Percentiles rank a stretch among this genome's conserved stretches.
Evolutionary conservation across 225 moss, liverwort and hornwort species (phyloP).

Genomic region (Sphagnum contortum): DNA sequence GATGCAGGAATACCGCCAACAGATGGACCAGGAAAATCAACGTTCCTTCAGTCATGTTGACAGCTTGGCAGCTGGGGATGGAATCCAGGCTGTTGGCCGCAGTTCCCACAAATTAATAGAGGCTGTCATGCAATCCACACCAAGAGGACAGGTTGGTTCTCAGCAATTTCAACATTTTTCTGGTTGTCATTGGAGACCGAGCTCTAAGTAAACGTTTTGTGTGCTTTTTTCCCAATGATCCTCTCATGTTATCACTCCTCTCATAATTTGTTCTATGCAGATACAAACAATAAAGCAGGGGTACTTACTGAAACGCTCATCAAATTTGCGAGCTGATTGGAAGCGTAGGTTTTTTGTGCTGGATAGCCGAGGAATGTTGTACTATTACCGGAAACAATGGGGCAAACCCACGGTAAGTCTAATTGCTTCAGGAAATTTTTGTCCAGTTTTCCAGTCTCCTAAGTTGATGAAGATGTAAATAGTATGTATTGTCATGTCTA

Average conservation of each 20-base stretch:
- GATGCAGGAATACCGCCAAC: slow-evolving; percentile 91
- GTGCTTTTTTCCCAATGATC: too few relatives aligned
- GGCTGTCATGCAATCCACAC: slow-evolving; percentile 98
- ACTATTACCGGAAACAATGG: slow-evolving; percentile 95
- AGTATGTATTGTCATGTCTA: too few relatives aligned
- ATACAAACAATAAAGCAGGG: slow-evolving; percentile 97
- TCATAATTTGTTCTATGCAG: slow-evolving; percentile 6
- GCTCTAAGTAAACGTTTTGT: too few relatives aligned
- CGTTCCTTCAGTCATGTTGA: slow-evolving; percentile 64
- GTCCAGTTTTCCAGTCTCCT: too few relatives aligned
- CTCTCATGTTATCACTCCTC: too few relatives aligned
- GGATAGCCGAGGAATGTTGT: slow-evolving; percentile 87
- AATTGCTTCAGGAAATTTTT: too few relatives aligned
- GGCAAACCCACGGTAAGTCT: slow-evolving; percentile 78
- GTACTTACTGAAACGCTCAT: slow-evolving; percentile 86
- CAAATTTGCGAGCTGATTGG: slow-evolving; percentile 92
- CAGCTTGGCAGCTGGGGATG: slow-evolving; percentile 57
- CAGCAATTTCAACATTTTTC: too few relatives aligned
- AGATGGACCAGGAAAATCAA: slow-evolving; percentile 88
- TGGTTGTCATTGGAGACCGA: too few relatives aligned
- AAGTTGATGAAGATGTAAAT: too few relatives aligned
- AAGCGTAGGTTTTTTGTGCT: slow-evolving; percentile 91
- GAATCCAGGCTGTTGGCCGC: slow-evolving; percentile 87
- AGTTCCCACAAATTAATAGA: slow-evolving; percentile 91
- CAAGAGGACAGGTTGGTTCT: slow-evolving; percentile 65